A percentile compares a stretch with the other conserved stretches of the same genome.
phyloP scores from a whole-genome alignment of 2,329 filamentous ascomycete genomes.

The Parasarocladium wereldwijsianum region DNA sequence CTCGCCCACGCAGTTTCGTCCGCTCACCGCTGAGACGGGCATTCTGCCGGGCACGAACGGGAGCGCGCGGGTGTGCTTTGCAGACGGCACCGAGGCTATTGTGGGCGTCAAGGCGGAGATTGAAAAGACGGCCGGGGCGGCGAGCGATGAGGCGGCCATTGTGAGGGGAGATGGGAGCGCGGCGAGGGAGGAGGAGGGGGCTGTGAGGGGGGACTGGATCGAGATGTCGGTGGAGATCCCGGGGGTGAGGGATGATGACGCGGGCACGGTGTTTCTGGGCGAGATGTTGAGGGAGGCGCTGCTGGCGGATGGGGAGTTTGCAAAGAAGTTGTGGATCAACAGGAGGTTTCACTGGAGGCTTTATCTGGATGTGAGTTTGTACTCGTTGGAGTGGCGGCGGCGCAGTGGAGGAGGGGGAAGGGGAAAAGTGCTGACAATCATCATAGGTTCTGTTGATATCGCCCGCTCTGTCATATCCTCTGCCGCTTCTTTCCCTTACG shows the following conservation, averaged over 20 bases:
- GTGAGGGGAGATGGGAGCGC: conserved; percentile 21
- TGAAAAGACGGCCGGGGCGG: conserved; percentile 44
- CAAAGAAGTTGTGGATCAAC: conserved; percentile 72
- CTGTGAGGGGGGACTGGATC: conserved; percentile 53
- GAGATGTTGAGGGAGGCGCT: conserved; percentile 83
- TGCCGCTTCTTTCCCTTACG: conserved; percentile 82
- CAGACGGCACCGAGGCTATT: conserved; percentile 89
- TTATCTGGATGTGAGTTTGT: conserved; percentile 68
- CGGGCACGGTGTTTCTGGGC: conserved; percentile 71
- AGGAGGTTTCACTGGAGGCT: conserved; percentile 89
- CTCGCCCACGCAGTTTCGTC: conserved; percentile 72
- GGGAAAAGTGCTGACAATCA: not conserved
- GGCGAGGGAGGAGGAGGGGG: conserved; percentile 14
- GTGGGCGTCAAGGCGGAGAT: conserved; percentile 94
- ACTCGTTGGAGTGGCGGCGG: not conserved
- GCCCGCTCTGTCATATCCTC: conserved; percentile 81
- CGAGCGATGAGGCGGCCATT: conserved; percentile 12
- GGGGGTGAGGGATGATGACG: conserved; percentile 80
- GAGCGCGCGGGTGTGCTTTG: conserved; percentile 83
- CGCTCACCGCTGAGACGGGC: conserved; percentile 76
- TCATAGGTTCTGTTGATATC: conserved; percentile 77
- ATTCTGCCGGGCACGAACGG: conserved; percentile 84
- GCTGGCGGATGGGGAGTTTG: conserved; percentile 55
- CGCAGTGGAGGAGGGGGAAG: not conserved
- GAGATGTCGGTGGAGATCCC: conserved; percentile 88